phyloP scores from a whole-genome alignment of 257 asterid species.

The Lithospermum erythrorhizon region DNA sequence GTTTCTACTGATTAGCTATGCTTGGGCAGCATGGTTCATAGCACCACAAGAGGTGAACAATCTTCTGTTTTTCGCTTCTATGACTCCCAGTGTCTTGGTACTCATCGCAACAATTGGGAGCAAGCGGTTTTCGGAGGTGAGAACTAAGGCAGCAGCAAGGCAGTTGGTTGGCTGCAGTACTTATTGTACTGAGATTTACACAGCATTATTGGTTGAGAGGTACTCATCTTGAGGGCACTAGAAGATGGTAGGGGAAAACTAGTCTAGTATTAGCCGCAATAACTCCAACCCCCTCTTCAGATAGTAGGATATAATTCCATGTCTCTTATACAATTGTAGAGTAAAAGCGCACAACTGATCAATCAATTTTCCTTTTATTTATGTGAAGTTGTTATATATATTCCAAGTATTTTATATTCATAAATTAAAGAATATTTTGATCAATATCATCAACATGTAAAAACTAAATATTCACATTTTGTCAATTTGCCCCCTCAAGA shows the following conservation, averaged over 20 bases:
- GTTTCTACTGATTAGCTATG: neutral
- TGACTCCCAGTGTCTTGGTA: neutral
- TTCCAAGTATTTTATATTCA: no score
- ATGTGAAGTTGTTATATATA: no score
- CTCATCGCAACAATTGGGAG: neutral
- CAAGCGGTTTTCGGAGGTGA: neutral
- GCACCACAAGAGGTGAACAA: constrained; percentile 1
- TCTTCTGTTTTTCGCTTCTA: neutral
- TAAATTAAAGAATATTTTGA: no score
- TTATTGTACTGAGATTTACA: neutral
- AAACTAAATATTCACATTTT: no score
- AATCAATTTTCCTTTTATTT: no score
- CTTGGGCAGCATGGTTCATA: neutral
- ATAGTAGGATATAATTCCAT: no score
- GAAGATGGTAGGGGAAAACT: neutral
- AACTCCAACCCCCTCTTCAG: no score
- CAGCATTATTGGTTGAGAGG: neutral
- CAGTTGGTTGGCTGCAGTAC: neutral
- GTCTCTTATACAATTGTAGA: no score
- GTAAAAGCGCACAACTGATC: no score
- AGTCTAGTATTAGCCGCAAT: no score
- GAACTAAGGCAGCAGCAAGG: neutral
- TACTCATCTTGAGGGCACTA: neutral
- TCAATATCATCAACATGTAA: no score
- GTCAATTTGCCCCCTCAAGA: no score